Percentiles rank a stretch among this genome's conserved stretches.
Evolutionary conservation across 305 asterid species (phyloP).

Genomic region (Solanum hybrid): DNA sequence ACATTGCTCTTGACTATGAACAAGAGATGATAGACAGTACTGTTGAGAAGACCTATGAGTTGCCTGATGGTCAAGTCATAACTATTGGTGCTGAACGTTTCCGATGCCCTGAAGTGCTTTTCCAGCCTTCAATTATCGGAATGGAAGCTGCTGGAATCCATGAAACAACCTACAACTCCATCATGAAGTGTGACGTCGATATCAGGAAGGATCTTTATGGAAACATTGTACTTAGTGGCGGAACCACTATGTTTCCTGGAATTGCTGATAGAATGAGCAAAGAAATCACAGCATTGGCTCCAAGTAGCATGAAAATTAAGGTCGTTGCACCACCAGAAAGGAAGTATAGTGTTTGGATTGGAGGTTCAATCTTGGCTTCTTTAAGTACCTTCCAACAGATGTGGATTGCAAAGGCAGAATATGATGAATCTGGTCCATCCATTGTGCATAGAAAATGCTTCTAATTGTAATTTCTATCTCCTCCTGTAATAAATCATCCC

Average conservation of each 20-base stretch:
- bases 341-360: slow-evolving; percentile 23
- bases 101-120: slow-evolving; percentile 22
- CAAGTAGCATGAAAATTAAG: slow-evolving; percentile 20
- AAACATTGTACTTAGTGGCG: slow-evolving; percentile 20
- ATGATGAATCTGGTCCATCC: slow-evolving; percentile 12
- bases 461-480: not conserved
- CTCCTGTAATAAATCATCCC: not conserved
- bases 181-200: slow-evolving; percentile 20
- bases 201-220: slow-evolving; percentile 23
- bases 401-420: slow-evolving; percentile 12
- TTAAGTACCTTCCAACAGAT: slow-evolving; percentile 22
- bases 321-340: slow-evolving; percentile 28
- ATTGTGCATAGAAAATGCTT: slow-evolving; percentile 12
- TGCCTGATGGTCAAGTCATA: slow-evolving; percentile 18
- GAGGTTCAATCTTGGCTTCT: slow-evolving; percentile 19
- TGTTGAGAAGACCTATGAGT: slow-evolving; percentile 18
- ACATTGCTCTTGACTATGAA: slow-evolving; percentile 23
- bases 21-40: slow-evolving; percentile 12
- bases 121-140: slow-evolving; percentile 19
- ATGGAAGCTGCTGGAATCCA: slow-evolving; percentile 19
- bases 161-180: slow-evolving; percentile 12
- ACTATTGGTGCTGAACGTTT: slow-evolving; percentile 16
- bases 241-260: slow-evolving; percentile 18
- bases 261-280: slow-evolving; percentile 22
- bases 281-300: slow-evolving; percentile 20